Conservation (phyloP, 805 yeast species). For the Citeromyces nyonsensis region DNA sequence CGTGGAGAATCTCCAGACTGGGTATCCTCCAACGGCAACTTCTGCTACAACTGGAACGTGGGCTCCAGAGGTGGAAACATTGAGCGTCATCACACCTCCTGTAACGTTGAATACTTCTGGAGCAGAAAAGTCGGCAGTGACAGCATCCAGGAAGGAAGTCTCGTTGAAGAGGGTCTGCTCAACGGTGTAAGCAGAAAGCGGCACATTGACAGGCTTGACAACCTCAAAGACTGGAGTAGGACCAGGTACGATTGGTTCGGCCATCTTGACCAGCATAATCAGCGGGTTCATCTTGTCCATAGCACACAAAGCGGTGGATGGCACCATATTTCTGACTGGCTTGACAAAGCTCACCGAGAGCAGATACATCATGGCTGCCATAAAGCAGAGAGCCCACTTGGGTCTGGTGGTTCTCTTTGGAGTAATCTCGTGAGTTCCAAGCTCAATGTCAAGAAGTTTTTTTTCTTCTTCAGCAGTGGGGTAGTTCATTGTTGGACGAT, state of each 20-base stretch:
- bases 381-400: neutral
- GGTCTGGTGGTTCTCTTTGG: neutral
- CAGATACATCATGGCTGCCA: neutral
- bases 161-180: slow-evolving; percentile 3
- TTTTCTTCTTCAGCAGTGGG: no score
- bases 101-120: slow-evolving; percentile 10
- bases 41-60: slow-evolving; percentile 11
- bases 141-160: slow-evolving; percentile 2
- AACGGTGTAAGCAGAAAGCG: slow-evolving; percentile 4
- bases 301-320: neutral
- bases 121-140: slow-evolving; percentile 3
- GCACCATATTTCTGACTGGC: slow-evolving; percentile 1
- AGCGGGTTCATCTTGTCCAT: slow-evolving; percentile 1
- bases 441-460: no score
- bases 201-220: slow-evolving; percentile 3
- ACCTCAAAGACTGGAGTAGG: slow-evolving; percentile 7
- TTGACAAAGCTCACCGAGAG: neutral
- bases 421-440: no score
- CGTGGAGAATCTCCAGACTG: slow-evolving; percentile 15
- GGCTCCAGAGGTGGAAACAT: slow-evolving; percentile 10
- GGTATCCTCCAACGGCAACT: slow-evolving; percentile 9
- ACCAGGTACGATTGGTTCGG: slow-evolving; percentile 3
- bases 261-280: neutral
- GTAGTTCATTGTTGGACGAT: no score
- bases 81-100: slow-evolving; percentile 12